phyloP scores from a whole-genome alignment of 495 filamentous ascomycete genomes.

The Talaromyces proteolyticus region DNA sequence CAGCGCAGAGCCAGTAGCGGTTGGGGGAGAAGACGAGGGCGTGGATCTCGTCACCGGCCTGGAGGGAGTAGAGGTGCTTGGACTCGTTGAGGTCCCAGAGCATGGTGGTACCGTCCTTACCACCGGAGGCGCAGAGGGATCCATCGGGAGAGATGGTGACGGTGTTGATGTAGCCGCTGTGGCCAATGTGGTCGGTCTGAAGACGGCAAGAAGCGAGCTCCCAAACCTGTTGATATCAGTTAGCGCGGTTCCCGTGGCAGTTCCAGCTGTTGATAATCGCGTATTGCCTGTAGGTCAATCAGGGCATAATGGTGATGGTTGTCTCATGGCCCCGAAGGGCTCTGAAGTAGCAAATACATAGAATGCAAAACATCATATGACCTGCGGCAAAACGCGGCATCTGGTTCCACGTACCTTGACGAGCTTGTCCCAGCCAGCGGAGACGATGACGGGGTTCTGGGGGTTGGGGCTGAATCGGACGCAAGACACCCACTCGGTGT shows the following conservation, averaged over 20 bases:
- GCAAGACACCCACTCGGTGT: constrained; percentile 99
- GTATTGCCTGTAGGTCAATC: constrained; percentile 52
- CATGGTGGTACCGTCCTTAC: constrained; percentile 99
- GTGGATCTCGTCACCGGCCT: constrained; percentile 99
- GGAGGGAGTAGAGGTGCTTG: constrained; percentile 99
- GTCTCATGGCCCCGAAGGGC: constrained; percentile 91
- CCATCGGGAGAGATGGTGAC: constrained; percentile 99
- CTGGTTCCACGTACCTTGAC: constrained; percentile 78
- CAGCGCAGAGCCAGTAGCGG: constrained; percentile 99
- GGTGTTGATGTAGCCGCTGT: constrained; percentile 99
- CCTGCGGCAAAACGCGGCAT: background rate
- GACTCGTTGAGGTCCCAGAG: constrained; percentile 99
- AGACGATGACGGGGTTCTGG: constrained; percentile 99
- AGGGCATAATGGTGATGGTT: constrained; percentile 78
- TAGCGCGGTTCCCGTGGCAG: constrained; percentile 17
- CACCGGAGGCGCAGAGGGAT: constrained; percentile 97
- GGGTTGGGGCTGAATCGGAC: constrained; percentile 99
- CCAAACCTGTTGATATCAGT: constrained; percentile 68
- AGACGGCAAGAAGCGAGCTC: constrained; percentile 98
- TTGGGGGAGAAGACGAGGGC: constrained; percentile 99
- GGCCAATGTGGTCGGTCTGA: constrained; percentile 99
- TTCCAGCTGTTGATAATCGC: too few relatives aligned
- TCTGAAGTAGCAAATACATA: constrained; percentile 99
- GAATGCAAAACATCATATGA: constrained; percentile 87
- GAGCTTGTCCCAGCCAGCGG: constrained; percentile 98